A percentile compares a stretch with the other conserved stretches of the same genome.
Conservation (phyloP, 106 monocot genomes). For the Apostasia ramifera region DNA sequence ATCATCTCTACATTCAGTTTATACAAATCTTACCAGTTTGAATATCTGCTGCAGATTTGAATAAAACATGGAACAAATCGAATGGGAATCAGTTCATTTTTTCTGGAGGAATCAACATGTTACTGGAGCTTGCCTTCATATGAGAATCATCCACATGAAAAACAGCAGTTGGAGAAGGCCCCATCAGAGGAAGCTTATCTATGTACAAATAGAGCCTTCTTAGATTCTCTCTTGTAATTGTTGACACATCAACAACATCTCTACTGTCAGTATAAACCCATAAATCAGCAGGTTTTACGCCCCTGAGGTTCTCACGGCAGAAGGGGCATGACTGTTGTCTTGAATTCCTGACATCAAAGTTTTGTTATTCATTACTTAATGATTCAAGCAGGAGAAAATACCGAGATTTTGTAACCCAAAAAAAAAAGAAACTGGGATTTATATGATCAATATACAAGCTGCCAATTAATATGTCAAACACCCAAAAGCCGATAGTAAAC, state of each 20-base stretch:
- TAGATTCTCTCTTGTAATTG: slow-evolving; percentile 39
- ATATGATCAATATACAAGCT: too few relatives aligned
- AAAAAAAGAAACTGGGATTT: too few relatives aligned
- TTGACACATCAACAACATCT: slow-evolving; percentile 44
- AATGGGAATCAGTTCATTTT: too few relatives aligned
- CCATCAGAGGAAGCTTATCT: slow-evolving; percentile 55
- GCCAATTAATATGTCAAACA: too few relatives aligned
- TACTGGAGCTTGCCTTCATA: slow-evolving; percentile 22
- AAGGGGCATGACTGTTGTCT: slow-evolving; percentile 78
- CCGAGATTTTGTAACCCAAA: too few relatives aligned
- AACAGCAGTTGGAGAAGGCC: slow-evolving; percentile 21
- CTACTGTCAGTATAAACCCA: slow-evolving; percentile 47
- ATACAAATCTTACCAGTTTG: too few relatives aligned
- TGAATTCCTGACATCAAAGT: slow-evolving; percentile 35
- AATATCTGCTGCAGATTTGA: too few relatives aligned
- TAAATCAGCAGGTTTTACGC: slow-evolving; percentile 30
- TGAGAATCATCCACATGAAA: slow-evolving; percentile 34
- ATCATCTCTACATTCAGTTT: too few relatives aligned
- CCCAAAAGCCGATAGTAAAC: too few relatives aligned
- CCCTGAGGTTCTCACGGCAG: slow-evolving; percentile 57
- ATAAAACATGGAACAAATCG: too few relatives aligned
- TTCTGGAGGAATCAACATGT: background rate
- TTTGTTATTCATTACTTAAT: too few relatives aligned
- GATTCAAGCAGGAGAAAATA: too few relatives aligned
- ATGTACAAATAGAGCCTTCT: slow-evolving; percentile 62